Percentiles rank a stretch among this genome's conserved stretches.
Conservation (phyloP, 2,329 filamentous ascomycete genomes). For the Dissoconium aciculare region DNA sequence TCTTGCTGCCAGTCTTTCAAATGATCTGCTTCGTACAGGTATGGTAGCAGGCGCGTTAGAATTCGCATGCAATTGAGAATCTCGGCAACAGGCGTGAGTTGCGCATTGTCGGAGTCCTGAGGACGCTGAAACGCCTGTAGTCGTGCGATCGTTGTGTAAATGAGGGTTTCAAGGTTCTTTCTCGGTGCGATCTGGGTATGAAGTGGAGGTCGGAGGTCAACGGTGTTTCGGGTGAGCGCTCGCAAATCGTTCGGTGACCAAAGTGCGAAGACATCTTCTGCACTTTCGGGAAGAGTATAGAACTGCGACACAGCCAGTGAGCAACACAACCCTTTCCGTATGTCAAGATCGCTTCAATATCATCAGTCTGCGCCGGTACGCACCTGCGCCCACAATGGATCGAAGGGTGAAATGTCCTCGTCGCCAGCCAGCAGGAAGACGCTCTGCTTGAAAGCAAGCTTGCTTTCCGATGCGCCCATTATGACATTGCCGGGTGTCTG, state of each 20-base stretch:
- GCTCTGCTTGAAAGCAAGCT: slow-evolving; percentile 96
- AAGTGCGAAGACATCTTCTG: slow-evolving; percentile 91
- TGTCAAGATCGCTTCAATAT: too few relatives aligned
- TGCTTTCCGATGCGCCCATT: slow-evolving; percentile 98
- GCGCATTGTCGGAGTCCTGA: slow-evolving; percentile 36
- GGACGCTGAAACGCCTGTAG: slow-evolving; percentile 13
- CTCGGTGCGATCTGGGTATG: slow-evolving; percentile 34
- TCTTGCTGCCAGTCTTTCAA: slow-evolving; percentile 74
- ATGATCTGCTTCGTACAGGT: slow-evolving; percentile 76
- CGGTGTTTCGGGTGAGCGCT: slow-evolving; percentile 16
- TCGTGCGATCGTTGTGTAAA: slow-evolving; percentile 19
- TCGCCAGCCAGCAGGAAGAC: slow-evolving; percentile 95
- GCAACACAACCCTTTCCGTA: too few relatives aligned
- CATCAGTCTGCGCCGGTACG: too few relatives aligned
- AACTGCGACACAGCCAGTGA: slow-evolving; percentile 43
- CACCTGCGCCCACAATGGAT: slow-evolving; percentile 86
- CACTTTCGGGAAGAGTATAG: slow-evolving; percentile 90
- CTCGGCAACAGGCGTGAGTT: slow-evolving; percentile 67
- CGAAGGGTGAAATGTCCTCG: slow-evolving; percentile 69
- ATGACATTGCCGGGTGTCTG: too few relatives aligned
- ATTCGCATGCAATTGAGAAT: slow-evolving; percentile 92
- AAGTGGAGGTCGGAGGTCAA: slow-evolving; percentile 65
- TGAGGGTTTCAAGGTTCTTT: slow-evolving; percentile 22
- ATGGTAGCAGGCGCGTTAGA: slow-evolving; percentile 77
- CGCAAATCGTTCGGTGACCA: slow-evolving; percentile 54